Evolutionary conservation across 441 rosid genomes (phyloP).

Genomic region (Eruca vesicaria): DNA sequence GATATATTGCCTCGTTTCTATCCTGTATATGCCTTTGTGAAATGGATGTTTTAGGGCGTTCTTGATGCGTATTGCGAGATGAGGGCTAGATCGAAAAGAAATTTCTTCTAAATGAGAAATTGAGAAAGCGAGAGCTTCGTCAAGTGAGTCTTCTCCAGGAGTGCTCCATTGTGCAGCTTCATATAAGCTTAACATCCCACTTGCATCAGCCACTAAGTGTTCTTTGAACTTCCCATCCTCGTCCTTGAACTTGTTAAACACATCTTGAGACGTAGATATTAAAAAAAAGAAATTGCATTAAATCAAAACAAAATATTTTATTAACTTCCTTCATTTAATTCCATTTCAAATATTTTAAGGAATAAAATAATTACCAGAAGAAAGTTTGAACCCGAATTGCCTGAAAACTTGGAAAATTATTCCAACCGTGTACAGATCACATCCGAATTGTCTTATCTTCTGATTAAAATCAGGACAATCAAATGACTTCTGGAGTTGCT

Average conservation of each 20-base stretch:
- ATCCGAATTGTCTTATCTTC: too few relatives aligned
- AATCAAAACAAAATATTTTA: too few relatives aligned
- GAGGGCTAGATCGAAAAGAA: background rate
- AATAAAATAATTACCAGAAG: background rate
- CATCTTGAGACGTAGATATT: conserved; percentile 6
- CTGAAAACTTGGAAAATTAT: too few relatives aligned
- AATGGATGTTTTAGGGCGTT: conserved; percentile 37
- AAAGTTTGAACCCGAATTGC: too few relatives aligned
- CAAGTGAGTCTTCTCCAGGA: conserved; percentile 39
- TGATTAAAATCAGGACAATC: too few relatives aligned
- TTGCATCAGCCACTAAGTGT: conserved; percentile 3
- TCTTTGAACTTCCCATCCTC: too few relatives aligned
- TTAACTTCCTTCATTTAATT: too few relatives aligned
- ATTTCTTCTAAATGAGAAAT: conserved; percentile 1
- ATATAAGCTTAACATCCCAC: conserved; percentile 37
- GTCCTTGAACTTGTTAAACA: conserved; percentile 18
- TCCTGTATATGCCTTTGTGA: conserved; percentile 34
- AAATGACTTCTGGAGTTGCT: too few relatives aligned
- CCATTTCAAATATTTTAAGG: too few relatives aligned
- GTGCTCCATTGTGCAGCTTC: conserved; percentile 38
- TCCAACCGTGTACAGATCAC: too few relatives aligned
- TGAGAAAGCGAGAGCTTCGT: conserved; percentile 37
- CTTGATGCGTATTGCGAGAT: conserved; percentile 22
- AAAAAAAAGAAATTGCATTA: background rate
- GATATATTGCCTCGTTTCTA: conserved; percentile 39